phyloP scores from a whole-genome alignment of 177 flowering plant species.

The Vitis hybrid region DNA sequence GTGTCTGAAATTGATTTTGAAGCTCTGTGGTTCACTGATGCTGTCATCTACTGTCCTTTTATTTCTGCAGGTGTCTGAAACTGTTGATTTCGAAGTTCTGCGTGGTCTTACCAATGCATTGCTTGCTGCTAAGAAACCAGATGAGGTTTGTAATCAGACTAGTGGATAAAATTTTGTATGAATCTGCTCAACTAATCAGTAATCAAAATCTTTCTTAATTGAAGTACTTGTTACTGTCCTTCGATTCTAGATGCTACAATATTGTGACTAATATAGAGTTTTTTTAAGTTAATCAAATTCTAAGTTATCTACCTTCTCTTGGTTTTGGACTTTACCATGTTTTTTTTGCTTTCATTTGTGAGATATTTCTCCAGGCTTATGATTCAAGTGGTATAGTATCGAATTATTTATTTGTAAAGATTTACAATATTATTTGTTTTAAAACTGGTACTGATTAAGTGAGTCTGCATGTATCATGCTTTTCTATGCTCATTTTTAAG shows the following conservation, averaged over 20 bases:
- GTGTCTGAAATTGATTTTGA: conserved; percentile 63
- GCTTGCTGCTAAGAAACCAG: conserved; percentile 86
- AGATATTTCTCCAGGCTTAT: too few relatives aligned
- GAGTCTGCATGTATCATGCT: not conserved
- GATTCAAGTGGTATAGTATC: too few relatives aligned
- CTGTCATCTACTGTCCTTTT: not conserved
- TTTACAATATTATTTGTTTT: too few relatives aligned
- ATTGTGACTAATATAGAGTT: not conserved
- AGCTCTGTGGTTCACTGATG: conserved; percentile 36
- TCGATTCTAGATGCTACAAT: not conserved
- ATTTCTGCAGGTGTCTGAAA: conserved; percentile 48
- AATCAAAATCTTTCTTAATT: not conserved
- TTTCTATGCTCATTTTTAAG: not conserved
- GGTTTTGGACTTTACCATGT: too few relatives aligned
- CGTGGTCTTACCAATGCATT: conserved; percentile 83
- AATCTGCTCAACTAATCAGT: not conserved
- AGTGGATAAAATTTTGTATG: not conserved
- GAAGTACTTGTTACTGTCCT: too few relatives aligned
- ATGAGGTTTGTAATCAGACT: conserved; percentile 57
- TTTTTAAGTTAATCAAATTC: too few relatives aligned
- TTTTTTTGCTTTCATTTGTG: too few relatives aligned
- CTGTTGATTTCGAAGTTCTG: conserved; percentile 60
- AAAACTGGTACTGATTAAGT: too few relatives aligned
- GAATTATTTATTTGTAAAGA: too few relatives aligned
- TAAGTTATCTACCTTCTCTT: too few relatives aligned